Evolutionary conservation across 345 rosid species (phyloP), one percentile per base, ranked within the genome.

Genomic region (Salix caprea): DNA sequence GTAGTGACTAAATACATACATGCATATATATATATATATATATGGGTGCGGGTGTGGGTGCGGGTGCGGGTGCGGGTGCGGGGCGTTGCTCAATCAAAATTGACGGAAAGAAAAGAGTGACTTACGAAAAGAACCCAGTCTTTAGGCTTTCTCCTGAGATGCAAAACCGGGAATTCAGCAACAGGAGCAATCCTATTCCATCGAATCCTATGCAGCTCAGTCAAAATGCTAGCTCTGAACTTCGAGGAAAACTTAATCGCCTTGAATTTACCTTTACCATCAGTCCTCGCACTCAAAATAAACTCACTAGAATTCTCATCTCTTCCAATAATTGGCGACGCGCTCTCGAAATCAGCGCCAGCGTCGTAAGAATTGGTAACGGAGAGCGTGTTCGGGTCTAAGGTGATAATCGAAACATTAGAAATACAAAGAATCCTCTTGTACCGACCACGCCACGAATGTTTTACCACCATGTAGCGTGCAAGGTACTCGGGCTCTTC

Each of bases 361-460:
- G 79, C 88, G 30, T 92, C 95, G 37, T 93, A 96, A 3, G 92
- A 87, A 81, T 96, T 96, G 19, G 99, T 96, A 34, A 96, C 87
- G 2, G 84, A 30, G 40, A 96, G 90, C 1, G 99, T 86, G 75
- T 82, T 83, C 0, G 99, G 99, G 74, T 96, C 99, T 19, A 96
- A 87, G 32, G 99, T 96, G 74, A 91, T 77, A 73, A 96, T 91
- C 4, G 94, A 86, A 5, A 58, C 88, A 73, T 70, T 77, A 1
- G 95, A 89, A 19, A 96, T 87, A 74, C 99, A 96, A 69, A 96
- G 91, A 72, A 96, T 88, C 79, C 99, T 88, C 82, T 92, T 96
- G 83, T 96, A 96, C 39, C 97, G 90, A 39, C 99, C 99, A 4
- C 99, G 93, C 99, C 99, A 96, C 0, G 98, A 96, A 85, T 96